Evolutionary conservation across 768 basidiomycete genomes (phyloP).

Genomic region (Hericium rajendrae): DNA sequence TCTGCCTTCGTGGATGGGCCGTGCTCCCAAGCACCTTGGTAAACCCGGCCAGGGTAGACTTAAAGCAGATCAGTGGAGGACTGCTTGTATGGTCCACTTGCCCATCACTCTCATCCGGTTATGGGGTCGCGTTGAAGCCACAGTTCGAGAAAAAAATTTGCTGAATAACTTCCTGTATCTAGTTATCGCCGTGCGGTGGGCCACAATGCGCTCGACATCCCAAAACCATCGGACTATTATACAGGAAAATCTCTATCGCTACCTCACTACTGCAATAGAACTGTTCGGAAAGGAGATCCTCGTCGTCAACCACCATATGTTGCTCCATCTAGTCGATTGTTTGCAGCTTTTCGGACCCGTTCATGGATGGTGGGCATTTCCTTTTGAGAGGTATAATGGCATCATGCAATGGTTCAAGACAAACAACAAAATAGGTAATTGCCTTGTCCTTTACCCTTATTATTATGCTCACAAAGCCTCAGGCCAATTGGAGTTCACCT

Average conservation of each 20-base stretch:
- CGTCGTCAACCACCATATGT: slow-evolving; percentile 29
- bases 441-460: no score
- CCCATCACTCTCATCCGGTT: slow-evolving; percentile 12
- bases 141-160: neutral
- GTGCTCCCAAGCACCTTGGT: slow-evolving; percentile 9
- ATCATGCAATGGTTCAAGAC: no score
- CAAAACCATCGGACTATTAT: slow-evolving; percentile 16
- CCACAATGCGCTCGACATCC: slow-evolving; percentile 17
- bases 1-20: slow-evolving; percentile 16
- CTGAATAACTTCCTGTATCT: slow-evolving; percentile 22
- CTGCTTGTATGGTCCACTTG: slow-evolving; percentile 9
- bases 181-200: slow-evolving; percentile 23
- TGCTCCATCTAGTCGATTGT: slow-evolving; percentile 24
- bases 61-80: slow-evolving; percentile 17
- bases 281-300: slow-evolving; percentile 23
- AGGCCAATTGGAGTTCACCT: no score
- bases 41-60: slow-evolving; percentile 13
- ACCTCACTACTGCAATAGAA: slow-evolving; percentile 20
- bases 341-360: no score
- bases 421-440: no score
- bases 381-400: no score
- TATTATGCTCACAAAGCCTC: no score
- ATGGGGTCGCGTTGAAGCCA: slow-evolving; percentile 9
- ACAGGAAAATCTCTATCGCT: slow-evolving; percentile 20
- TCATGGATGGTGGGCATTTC: no score